Evolutionary conservation across 352 stramenopile genomes (phyloP), one percentile per base, ranked within the genome.

Genomic region (Thalassiosira livingstoniorum): DNA sequence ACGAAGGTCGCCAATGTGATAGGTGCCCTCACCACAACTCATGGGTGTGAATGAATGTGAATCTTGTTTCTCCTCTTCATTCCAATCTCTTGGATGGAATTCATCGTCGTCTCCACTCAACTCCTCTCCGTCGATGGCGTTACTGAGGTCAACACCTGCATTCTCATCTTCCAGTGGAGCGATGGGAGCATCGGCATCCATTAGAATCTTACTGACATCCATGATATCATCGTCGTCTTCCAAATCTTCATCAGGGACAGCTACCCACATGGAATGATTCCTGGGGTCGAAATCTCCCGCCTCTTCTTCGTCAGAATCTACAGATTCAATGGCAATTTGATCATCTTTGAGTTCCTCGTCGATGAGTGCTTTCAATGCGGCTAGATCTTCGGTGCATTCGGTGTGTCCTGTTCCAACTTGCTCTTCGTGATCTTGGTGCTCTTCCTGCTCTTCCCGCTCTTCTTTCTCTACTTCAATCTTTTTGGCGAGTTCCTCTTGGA

Each of bases 221-320:
- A 74, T 55, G 23, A 66, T 37, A 42, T 79, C 61, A 61, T 80
- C 68, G 15, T 47, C 18, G 34, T 83, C 63, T 35, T 57, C 37
- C 11, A 67, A 18, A 53, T 82, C 75, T 27, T 75, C 54, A 1
- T 70, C 66, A 21, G 60, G 57, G 2, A 65, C 64, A 4, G 69
- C 78, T 27, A 85, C 78, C 78, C 78, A 85, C 78, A 85, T 85
- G 55, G 70, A 80, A 25, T 55, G 47, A 55, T 85, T 85, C 13
- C 64, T 72, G 25, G 72, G 63, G 60, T 80, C 63, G n/a, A n/a
- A n/a, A 23, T 80, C 53, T 23, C 72, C 60, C 11, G 70, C 62
- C 35, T 55, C 58, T 31, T 58, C 60, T 18, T 27, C 39, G 29
- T 51, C 66, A 21, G 66, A 32, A 15, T 63, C 43, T n/a, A 11